Percentiles rank a stretch among this genome's conserved stretches.
Conservation (phyloP, 768 basidiomycete species). For the Exsudoporus frostii region DNA sequence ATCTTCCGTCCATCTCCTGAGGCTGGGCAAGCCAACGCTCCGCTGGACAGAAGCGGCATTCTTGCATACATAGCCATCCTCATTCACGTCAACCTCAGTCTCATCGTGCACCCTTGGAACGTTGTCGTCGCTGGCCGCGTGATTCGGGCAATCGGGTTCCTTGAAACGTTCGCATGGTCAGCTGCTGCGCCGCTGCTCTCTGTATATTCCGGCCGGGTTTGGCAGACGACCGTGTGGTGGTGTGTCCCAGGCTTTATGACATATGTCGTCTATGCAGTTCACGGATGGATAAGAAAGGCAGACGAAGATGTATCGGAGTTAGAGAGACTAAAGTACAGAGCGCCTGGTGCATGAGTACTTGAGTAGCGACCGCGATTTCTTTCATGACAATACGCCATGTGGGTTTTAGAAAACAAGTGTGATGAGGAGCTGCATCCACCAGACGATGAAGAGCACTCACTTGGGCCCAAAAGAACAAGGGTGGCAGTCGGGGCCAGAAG, state of each 20-base stretch:
- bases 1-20: constrained; percentile 36
- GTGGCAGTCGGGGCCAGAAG: too few species aligned
- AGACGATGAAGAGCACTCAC: too few species aligned
- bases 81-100: constrained; percentile 48
- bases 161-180: constrained; percentile 37
- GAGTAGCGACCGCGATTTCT: constrained; percentile 5
- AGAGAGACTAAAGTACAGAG: constrained; percentile 51
- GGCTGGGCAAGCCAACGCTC: constrained; percentile 13
- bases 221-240: constrained; percentile 59
- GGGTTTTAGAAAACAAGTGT: too few species aligned
- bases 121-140: constrained; percentile 24
- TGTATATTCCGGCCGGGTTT: constrained; percentile 44
- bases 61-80: constrained; percentile 49
- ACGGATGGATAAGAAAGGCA: constrained; percentile 42
- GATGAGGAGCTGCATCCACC: too few species aligned
- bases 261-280: constrained; percentile 43
- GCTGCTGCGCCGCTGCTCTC: constrained; percentile 49
- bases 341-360: constrained; percentile 53
- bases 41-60: constrained; percentile 44
- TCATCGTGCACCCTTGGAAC: constrained; percentile 39
- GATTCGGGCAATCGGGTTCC: constrained; percentile 32
- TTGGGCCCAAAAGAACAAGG: too few species aligned
- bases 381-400: background rate
- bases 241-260: constrained; percentile 41
- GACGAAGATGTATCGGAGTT: constrained; percentile 48